These are phyloP conservation scores for Sanguinoderma infundibulare DNA, from an alignment of 1,284 basidiomycete genomes.

Conservation along the genomic window DNA sequence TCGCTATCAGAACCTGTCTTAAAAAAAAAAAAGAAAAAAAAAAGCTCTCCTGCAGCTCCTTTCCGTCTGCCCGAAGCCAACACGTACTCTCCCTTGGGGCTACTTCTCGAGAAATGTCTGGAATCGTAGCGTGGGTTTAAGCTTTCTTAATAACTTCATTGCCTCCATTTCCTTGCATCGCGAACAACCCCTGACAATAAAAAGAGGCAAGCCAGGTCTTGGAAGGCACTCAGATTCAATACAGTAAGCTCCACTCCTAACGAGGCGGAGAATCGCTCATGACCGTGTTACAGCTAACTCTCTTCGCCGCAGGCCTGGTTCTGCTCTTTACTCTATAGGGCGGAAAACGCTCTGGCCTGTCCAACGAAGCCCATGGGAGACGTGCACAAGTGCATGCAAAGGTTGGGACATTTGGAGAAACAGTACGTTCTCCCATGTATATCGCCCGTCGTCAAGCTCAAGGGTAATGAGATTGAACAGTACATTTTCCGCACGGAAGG, in stretches of 20 bases:
- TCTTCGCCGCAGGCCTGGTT: conserved; percentile 70
- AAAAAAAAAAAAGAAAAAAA: too few relatives aligned
- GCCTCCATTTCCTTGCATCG: too few relatives aligned
- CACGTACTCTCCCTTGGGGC: too few relatives aligned
- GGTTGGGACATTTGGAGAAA: conserved; percentile 55
- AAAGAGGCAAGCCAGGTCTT: too few relatives aligned
- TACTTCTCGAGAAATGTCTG: too few relatives aligned
- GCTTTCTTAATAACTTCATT: too few relatives aligned
- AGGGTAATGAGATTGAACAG: not conserved
- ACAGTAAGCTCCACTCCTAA: not conserved
- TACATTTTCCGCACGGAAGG: not conserved
- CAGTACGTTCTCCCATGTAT: conserved; percentile 35
- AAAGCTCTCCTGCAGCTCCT: too few relatives aligned
- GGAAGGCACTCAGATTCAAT: not conserved
- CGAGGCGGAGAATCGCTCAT: not conserved
- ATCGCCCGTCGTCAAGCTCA: not conserved
- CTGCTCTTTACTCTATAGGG: conserved; percentile 80
- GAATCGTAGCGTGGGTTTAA: too few relatives aligned
- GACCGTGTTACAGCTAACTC: conserved; percentile 37
- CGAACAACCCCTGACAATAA: too few relatives aligned
- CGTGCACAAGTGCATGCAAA: conserved; percentile 70
- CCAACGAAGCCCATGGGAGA: conserved; percentile 64
- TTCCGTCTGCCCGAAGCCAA: too few relatives aligned
- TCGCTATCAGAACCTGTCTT: too few relatives aligned
- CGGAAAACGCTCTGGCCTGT: conserved; percentile 59